These are phyloP conservation scores for Geotrichum aggregatum DNA, from an alignment of 1,139 yeast species.

Conservation along the genomic window DNA sequence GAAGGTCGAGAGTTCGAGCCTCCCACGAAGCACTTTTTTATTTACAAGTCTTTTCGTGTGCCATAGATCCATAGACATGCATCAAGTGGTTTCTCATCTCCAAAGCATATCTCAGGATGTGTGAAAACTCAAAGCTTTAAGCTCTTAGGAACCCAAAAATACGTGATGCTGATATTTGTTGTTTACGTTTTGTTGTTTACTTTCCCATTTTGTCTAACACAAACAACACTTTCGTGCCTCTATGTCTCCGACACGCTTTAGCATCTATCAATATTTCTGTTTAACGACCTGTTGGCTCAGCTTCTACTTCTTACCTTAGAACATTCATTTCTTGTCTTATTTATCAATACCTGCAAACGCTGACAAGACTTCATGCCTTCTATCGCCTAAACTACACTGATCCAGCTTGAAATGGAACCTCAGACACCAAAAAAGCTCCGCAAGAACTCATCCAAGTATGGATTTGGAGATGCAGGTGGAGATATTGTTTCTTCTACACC, in stretches of 20 bases:
- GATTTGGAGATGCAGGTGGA: slow-evolving; percentile 14
- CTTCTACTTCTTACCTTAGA: no score
- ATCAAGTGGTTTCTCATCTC: no score
- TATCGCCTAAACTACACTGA: neutral
- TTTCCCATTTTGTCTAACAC: neutral
- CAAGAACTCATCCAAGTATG: slow-evolving; percentile 16
- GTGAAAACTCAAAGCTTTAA: no score
- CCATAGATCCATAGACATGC: no score
- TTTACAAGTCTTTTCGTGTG: no score
- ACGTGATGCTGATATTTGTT: neutral
- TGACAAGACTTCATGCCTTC: neutral
- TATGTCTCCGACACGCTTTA: neutral
- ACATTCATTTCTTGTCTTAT: no score
- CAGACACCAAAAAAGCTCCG: slow-evolving; percentile 20
- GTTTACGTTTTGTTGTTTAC: neutral
- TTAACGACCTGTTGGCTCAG: no score
- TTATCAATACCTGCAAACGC: no score
- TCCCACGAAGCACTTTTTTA: slow-evolving; percentile 19
- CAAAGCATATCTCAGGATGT: no score
- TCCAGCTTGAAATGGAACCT: slow-evolving; percentile 11
- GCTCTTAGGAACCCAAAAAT: no score
- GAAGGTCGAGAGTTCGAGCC: slow-evolving; percentile 22
- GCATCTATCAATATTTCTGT: neutral
- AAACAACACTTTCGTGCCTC: neutral
- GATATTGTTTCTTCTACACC: slow-evolving; percentile 21